Evolutionary conservation across 139 green algal species (phyloP).

Genomic region (Tetradesmus lagerheimii): DNA sequence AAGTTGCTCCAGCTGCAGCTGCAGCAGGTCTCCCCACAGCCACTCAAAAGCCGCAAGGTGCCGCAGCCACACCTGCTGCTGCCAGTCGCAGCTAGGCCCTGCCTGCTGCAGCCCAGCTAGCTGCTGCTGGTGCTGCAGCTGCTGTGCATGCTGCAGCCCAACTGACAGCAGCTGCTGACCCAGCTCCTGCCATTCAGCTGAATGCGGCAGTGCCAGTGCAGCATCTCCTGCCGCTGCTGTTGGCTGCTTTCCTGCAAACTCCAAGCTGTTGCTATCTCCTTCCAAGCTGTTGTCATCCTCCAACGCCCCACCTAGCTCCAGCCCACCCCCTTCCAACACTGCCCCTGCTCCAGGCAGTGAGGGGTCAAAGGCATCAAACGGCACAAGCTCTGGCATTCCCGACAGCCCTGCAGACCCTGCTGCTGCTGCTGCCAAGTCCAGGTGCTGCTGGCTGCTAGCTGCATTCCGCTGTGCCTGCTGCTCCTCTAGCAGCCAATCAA

Average conservation of each 20-base stretch:
- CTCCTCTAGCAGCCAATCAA: not conserved
- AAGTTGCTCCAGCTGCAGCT: constrained; percentile 22
- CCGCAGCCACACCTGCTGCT: constrained; percentile 52
- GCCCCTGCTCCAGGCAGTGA: constrained; percentile 20
- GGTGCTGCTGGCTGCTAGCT: not conserved
- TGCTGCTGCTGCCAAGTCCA: not conserved
- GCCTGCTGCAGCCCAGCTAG: constrained; percentile 5
- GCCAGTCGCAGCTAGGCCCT: constrained; percentile 9
- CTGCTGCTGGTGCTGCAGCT: constrained; percentile 27
- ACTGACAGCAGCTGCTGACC: not conserved
- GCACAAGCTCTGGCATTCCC: constrained; percentile 52
- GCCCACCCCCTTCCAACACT: constrained; percentile 11
- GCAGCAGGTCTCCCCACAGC: constrained; percentile 54
- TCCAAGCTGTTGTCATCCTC: constrained; percentile 25
- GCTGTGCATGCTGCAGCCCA: not conserved
- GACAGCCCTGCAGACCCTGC: not conserved
- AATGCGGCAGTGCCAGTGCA: not conserved
- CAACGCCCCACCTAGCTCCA: not conserved
- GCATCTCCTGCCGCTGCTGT: not conserved
- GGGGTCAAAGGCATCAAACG: constrained; percentile 57
- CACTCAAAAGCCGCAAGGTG: constrained; percentile 62
- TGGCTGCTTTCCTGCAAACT: not conserved
- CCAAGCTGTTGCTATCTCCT: not conserved
- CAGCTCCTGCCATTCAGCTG: not conserved
- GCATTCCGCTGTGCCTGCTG: not conserved